Evolutionary conservation across 2,329 filamentous ascomycete genomes (phyloP).

Genomic region (Sporothrix humicola): DNA sequence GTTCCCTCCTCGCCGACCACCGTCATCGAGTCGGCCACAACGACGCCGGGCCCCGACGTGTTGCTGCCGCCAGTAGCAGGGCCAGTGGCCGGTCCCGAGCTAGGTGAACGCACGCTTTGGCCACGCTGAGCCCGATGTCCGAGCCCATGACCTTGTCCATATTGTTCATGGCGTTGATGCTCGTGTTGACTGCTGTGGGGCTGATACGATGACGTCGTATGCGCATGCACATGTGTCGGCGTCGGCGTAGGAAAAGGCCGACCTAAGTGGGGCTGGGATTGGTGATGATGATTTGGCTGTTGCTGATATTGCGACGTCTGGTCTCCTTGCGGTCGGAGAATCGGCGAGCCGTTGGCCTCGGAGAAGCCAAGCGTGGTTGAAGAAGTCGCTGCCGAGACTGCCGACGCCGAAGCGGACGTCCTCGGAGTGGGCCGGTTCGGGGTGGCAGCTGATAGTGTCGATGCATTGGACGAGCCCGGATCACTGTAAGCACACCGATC

Average conservation of each 20-base stretch:
- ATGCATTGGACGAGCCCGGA: neutral
- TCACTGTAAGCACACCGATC: neutral
- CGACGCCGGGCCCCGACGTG: neutral
- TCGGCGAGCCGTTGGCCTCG: neutral
- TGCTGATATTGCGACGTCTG: neutral
- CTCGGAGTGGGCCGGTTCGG: neutral
- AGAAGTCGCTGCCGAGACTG: neutral
- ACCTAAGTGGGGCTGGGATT: neutral
- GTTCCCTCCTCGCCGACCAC: conserved; percentile 4
- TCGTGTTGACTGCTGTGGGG: neutral
- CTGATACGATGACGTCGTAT: neutral
- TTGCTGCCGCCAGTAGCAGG: neutral
- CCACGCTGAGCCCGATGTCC: neutral
- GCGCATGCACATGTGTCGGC: neutral
- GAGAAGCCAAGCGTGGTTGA: neutral
- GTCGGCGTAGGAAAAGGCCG: neutral
- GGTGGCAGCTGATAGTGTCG: neutral
- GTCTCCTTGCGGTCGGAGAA: neutral
- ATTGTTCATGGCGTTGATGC: neutral
- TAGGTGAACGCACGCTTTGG: neutral
- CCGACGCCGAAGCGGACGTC: neutral
- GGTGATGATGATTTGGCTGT: neutral
- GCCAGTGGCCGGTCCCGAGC: neutral
- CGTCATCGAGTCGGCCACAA: neutral
- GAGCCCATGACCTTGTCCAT: neutral